phyloP scores from a whole-genome alignment of 2,329 filamentous ascomycete genomes.

The Penicillium aurantiogriseum region DNA sequence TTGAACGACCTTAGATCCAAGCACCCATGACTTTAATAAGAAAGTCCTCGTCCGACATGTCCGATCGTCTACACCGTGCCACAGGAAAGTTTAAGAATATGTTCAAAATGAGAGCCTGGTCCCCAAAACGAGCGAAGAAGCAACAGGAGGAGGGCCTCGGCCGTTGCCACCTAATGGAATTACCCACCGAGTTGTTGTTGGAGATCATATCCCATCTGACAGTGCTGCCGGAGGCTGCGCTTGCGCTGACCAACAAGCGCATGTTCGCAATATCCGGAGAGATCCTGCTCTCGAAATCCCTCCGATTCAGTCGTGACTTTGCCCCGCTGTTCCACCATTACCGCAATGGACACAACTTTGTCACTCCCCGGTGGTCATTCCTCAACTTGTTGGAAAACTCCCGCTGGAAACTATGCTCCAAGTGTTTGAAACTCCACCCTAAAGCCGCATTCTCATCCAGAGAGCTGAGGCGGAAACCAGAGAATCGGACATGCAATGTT shows the following conservation, averaged over 20 bases:
- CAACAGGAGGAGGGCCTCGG: constrained; percentile 13
- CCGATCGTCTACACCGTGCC: constrained; percentile 31
- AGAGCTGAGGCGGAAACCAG: constrained; percentile 36
- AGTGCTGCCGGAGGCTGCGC: constrained; percentile 35
- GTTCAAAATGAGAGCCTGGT: constrained; percentile 31
- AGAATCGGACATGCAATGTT: constrained; percentile 34
- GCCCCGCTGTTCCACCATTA: constrained; percentile 43
- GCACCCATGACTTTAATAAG: constrained; percentile 17
- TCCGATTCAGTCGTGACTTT: constrained; percentile 41
- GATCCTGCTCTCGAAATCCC: constrained; percentile 32
- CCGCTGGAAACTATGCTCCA: constrained; percentile 38
- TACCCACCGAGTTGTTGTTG: constrained; percentile 39
- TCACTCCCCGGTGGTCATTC: constrained; percentile 38
- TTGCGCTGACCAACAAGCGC: constrained; percentile 42
- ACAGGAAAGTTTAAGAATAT: constrained; percentile 31
- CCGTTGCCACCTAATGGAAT: constrained; percentile 36
- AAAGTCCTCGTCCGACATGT: constrained; percentile 24
- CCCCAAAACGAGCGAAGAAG: constrained; percentile 19
- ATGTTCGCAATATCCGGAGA: constrained; percentile 34
- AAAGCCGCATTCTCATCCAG: constrained; percentile 32
- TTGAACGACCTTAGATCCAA: constrained; percentile 5
- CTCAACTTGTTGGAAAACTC: constrained; percentile 37
- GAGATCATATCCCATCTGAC: constrained; percentile 39
- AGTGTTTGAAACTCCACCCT: constrained; percentile 42
- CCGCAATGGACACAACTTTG: constrained; percentile 37